phyloP scores from a whole-genome alignment of 805 yeast genomes.

The Candida vartiovaarae region DNA sequence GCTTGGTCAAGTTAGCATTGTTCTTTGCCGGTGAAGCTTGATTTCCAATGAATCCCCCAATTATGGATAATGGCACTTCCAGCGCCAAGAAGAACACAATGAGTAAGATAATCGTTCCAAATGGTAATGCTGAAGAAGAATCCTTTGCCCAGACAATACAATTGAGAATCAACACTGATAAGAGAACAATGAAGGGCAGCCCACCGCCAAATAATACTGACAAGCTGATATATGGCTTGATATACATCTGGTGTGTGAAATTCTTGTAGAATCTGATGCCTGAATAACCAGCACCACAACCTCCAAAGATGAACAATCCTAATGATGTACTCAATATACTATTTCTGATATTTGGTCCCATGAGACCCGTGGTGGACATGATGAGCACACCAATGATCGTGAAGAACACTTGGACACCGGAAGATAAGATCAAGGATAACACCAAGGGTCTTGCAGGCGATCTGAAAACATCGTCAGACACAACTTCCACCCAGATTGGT shows the following conservation, averaged over 20 bases:
- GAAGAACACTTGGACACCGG: slow-evolving; percentile 69
- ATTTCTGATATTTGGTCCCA: slow-evolving; percentile 62
- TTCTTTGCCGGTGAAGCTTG: slow-evolving; percentile 14
- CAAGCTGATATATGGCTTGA: slow-evolving; percentile 8
- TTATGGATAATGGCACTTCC: slow-evolving; percentile 67
- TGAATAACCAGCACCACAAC: slow-evolving; percentile 65
- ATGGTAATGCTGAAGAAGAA: slow-evolving; percentile 71
- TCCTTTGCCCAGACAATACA: slow-evolving; percentile 69
- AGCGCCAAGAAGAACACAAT: slow-evolving; percentile 52
- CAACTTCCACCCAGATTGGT: slow-evolving; percentile 44
- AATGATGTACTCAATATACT: slow-evolving; percentile 58
- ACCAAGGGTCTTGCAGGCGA: slow-evolving; percentile 42
- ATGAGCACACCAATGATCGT: slow-evolving; percentile 56
- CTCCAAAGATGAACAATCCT: slow-evolving; percentile 57
- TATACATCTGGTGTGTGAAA: slow-evolving; percentile 33
- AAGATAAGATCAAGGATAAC: slow-evolving; percentile 54
- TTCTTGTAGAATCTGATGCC: slow-evolving; percentile 57
- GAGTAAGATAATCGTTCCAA: slow-evolving; percentile 60
- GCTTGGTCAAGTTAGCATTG: slow-evolving; percentile 13
- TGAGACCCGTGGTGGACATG: slow-evolving; percentile 48
- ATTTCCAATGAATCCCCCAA: slow-evolving; percentile 61
- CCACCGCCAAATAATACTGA: slow-evolving; percentile 43
- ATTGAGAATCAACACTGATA: slow-evolving; percentile 50
- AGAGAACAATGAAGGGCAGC: slow-evolving; percentile 41
- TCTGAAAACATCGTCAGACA: slow-evolving; percentile 46